A percentile compares a stretch with the other conserved stretches of the same genome.
Evolutionary conservation across 225 moss, liverwort and hornwort species (phyloP).

Genomic region (Lunularia cruciata): DNA sequence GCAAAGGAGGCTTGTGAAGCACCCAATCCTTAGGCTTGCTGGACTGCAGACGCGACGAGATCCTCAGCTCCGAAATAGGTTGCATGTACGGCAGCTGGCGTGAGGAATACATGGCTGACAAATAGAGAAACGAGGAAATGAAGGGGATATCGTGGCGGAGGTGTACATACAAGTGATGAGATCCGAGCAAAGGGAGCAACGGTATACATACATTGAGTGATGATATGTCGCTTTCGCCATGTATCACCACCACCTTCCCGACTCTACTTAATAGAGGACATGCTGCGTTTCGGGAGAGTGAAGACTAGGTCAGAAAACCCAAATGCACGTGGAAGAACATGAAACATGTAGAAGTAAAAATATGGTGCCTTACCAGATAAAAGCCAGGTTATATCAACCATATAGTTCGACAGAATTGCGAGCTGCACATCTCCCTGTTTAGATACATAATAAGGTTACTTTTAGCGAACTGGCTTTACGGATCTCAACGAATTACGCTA

Average conservation of each 20-base stretch:
- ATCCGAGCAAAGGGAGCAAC: too few species aligned
- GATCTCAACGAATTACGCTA: not conserved
- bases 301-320: not conserved
- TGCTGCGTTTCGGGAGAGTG: constrained; percentile 34
- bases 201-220: constrained; percentile 74
- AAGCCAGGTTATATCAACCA: constrained; percentile 93
- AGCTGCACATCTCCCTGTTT: constrained; percentile 74
- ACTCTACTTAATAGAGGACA: constrained; percentile 68
- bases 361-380: constrained; percentile 56
- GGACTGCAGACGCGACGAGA: constrained; percentile 35
- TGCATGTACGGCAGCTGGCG: too few species aligned
- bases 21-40: constrained; percentile 74
- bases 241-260: constrained; percentile 74
- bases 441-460: not conserved
- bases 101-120: too few species aligned
- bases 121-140: not conserved
- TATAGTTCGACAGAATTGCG: constrained; percentile 86
- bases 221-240: constrained; percentile 85
- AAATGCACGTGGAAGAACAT: not conserved
- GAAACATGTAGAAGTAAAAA: not conserved
- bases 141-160: too few species aligned
- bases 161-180: too few species aligned
- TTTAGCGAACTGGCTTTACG: not conserved
- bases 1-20: constrained; percentile 82
- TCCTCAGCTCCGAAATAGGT: too few species aligned